Conservation (phyloP, 2,329 filamentous ascomycete genomes). For the Delphinella strobiligena region DNA sequence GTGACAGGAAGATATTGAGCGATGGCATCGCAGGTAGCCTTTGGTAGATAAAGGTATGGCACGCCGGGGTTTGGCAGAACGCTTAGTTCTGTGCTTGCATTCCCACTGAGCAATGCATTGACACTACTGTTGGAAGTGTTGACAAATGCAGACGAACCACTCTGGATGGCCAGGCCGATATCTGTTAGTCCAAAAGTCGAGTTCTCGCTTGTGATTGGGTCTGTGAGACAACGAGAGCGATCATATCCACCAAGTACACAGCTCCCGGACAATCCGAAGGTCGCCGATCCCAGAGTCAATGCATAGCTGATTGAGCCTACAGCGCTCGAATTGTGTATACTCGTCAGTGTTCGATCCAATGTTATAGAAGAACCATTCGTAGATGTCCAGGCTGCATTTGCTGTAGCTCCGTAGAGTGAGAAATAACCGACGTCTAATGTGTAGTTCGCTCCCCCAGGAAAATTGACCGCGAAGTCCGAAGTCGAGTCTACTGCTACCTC, state of each 20-base stretch:
- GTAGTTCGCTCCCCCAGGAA: not conserved
- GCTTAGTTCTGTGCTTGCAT: slow-evolving; percentile 3
- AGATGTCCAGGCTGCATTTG: not conserved
- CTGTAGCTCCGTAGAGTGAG: slow-evolving; percentile 1
- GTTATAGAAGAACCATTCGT: not conserved
- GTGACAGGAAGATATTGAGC: slow-evolving; percentile 17
- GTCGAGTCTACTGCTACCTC: slow-evolving; percentile 1
- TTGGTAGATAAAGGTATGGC: slow-evolving; percentile 18
- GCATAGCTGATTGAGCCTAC: slow-evolving; percentile 9
- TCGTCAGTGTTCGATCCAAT: not conserved
- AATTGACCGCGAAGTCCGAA: slow-evolving; percentile 1
- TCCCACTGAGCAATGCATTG: too few species aligned
- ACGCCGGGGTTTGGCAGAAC: slow-evolving; percentile 13
- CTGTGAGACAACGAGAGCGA: slow-evolving; percentile 8
- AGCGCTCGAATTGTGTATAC: not conserved
- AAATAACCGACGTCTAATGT: slow-evolving; percentile 5
- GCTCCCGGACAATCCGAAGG: slow-evolving; percentile 7
- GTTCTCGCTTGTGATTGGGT: slow-evolving; percentile 8
- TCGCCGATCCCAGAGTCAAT: slow-evolving; percentile 11
- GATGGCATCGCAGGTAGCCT: slow-evolving; percentile 17
- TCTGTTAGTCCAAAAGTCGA: slow-evolving; percentile 22
- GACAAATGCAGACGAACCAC: slow-evolving; percentile 28
- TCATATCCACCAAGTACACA: slow-evolving; percentile 14
- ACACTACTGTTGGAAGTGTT: slow-evolving; percentile 15
- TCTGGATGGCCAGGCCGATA: slow-evolving; percentile 29